These are phyloP conservation scores for Fraxinus latifolia DNA, from an alignment of 305 asterid species.

Conservation along the genomic window DNA sequence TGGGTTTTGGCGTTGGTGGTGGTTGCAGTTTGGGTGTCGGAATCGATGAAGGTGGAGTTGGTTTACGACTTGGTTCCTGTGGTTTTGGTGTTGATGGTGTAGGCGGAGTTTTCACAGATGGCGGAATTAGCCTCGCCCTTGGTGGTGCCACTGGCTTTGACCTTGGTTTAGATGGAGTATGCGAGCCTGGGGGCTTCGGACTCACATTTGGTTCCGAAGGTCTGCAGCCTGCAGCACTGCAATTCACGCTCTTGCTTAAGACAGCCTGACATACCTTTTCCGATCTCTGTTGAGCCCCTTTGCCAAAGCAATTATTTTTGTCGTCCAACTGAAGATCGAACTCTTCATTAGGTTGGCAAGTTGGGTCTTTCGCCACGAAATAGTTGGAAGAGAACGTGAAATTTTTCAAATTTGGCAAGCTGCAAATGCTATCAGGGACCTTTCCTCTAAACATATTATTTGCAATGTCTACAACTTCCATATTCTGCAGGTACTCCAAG, in stretches of 20 bases:
- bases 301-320: slow-evolving; percentile 45
- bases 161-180: slow-evolving; percentile 6
- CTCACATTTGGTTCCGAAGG: slow-evolving; percentile 17
- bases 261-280: slow-evolving; percentile 40
- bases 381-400: slow-evolving; percentile 49
- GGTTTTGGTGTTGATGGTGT: slow-evolving; percentile 16
- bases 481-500: slow-evolving; percentile 37
- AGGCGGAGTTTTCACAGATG: slow-evolving; percentile 1
- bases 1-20: slow-evolving; percentile 14
- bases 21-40: slow-evolving; percentile 15
- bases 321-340: slow-evolving; percentile 33
- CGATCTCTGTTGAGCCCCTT: slow-evolving; percentile 36
- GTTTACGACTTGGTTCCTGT: slow-evolving; percentile 8
- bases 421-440: slow-evolving; percentile 53
- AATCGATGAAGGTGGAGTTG: slow-evolving; percentile 1
- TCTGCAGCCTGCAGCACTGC: slow-evolving; percentile 39
- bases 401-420: slow-evolving; percentile 43
- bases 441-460: slow-evolving; percentile 48
- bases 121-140: background rate
- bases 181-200: slow-evolving; percentile 7
- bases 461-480: slow-evolving; percentile 49
- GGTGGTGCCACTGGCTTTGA: slow-evolving; percentile 17
- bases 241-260: slow-evolving; percentile 45
- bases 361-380: slow-evolving; percentile 49
- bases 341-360: slow-evolving; percentile 32